Evolutionary conservation across 2,329 filamentous ascomycete species (phyloP).

Genomic region (Purpureocillium takamizusanense): DNA sequence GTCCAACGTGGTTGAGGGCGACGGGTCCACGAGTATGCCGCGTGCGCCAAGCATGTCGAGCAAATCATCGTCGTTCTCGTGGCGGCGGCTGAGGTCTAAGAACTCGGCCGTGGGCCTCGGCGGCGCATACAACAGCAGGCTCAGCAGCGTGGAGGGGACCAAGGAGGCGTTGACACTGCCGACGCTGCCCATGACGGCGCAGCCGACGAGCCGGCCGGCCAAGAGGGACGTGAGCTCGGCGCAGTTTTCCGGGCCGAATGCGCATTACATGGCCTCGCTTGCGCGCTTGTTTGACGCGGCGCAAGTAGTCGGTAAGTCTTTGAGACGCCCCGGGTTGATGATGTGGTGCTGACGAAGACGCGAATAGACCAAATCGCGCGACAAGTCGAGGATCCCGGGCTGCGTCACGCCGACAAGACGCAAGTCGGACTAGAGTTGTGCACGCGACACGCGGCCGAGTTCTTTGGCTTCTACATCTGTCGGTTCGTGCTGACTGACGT

Average conservation of each 20-base stretch:
- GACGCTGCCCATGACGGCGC: constrained; percentile 67
- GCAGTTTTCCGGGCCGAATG: constrained; percentile 74
- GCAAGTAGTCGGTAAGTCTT: constrained; percentile 73
- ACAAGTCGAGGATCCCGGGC: constrained; percentile 89
- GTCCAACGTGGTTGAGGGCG: constrained; percentile 36
- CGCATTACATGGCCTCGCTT: constrained; percentile 83
- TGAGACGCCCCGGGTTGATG: not conserved
- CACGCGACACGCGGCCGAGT: constrained; percentile 88
- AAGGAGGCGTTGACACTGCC: constrained; percentile 46
- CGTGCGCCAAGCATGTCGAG: constrained; percentile 54
- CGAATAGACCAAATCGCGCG: constrained; percentile 83
- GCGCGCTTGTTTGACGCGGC: constrained; percentile 88
- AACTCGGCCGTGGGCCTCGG: constrained; percentile 61
- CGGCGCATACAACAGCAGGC: constrained; percentile 32
- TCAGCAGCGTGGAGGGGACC: constrained; percentile 11
- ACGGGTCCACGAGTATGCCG: constrained; percentile 31
- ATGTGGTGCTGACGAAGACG: not conserved
- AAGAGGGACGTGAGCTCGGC: constrained; percentile 63
- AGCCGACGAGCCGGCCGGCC: constrained; percentile 56
- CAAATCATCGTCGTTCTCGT: constrained; percentile 66
- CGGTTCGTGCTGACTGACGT: constrained; percentile 88
- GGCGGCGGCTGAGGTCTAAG: constrained; percentile 85
- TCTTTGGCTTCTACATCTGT: constrained; percentile 95
- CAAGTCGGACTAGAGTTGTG: constrained; percentile 93
- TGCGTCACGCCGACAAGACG: constrained; percentile 85